Base-by-base conservation (phyloP, 805 yeast genomes). In the Yamadazyma takamatsuzukensis region DNA sequence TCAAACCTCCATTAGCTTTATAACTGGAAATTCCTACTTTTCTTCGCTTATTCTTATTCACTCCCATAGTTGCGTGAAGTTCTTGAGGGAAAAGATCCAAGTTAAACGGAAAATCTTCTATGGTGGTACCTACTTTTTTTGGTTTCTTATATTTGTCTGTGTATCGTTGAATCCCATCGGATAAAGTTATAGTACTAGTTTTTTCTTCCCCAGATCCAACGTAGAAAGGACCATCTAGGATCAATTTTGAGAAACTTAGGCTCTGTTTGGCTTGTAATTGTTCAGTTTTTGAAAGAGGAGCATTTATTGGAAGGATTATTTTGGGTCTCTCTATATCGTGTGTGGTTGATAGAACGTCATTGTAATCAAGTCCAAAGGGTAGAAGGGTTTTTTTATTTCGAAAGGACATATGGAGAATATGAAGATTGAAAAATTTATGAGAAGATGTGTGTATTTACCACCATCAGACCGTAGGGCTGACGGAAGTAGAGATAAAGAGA, bases 131-230 rank as follows among this genome's bases (percentile, higher is more conserved):
- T 11, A 80, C 72, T 48, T 74, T 77, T 35, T 84, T 72, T 46
- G 76, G 78, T 53, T 81, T 81, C 43, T 80, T 64, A 57, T 84
- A 89, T 53, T 69, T 70, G 56, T 89, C 97, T 2, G 94, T 78
- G 52, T 86, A 86, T 47, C 97, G 70, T 51, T 80, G 76, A 26
- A 89, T 72, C 2, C 90, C 88, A 52, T 85, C 95, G 0, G 59
- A 47, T 0, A 51, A 45, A 2, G 50, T 46, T 12, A 19, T 16
- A 14, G 35, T 19, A 10, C 30, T 25, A 18, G 33, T 30, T 23
- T 39, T 24, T 25, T 31, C 15, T 27, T 45, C 57, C 13, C 53
- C 49, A 2, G 74, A 57, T 0, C 87, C 88, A 0, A 87, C 73
- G 47, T 64, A 79, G 39, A 83, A 82, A 0, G 85, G 78, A 0